Evolutionary conservation across 1,139 yeast species (phyloP).

Genomic region (Candida anutae): DNA sequence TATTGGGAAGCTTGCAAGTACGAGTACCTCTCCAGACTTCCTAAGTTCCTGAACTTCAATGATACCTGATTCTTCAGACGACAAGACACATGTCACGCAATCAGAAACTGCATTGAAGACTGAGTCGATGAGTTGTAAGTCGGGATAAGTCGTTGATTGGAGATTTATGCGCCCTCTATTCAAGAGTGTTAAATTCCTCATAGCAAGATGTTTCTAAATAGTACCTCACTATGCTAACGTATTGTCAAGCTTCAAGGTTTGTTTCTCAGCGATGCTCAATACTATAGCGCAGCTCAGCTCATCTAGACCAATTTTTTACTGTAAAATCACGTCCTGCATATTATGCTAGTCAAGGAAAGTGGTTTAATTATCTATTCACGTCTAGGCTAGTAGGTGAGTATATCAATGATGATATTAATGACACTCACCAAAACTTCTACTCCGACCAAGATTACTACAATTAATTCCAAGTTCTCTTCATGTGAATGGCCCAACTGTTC

Average conservation of each 20-base stretch:
- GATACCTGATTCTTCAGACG: conserved; percentile 50
- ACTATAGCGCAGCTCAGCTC: too few relatives aligned
- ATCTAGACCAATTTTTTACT: too few relatives aligned
- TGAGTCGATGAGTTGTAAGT: conserved; percentile 47
- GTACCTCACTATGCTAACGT: too few relatives aligned
- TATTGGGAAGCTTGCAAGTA: conserved; percentile 51
- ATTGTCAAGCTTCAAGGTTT: too few relatives aligned
- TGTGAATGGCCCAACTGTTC: conserved; percentile 93
- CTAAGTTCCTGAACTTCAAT: conserved; percentile 46
- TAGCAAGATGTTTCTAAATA: too few relatives aligned
- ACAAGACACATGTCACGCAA: conserved; percentile 60
- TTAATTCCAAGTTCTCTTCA: conserved; percentile 84
- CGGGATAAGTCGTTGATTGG: conserved; percentile 50
- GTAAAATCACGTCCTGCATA: too few relatives aligned
- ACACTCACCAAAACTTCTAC: conserved; percentile 87
- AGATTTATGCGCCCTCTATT: conserved; percentile 50
- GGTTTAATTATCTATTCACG: neutral
- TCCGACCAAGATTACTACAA: conserved; percentile 87
- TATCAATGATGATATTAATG: conserved; percentile 49
- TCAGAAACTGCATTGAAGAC: conserved; percentile 74
- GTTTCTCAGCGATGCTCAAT: too few relatives aligned
- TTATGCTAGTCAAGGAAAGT: too few relatives aligned
- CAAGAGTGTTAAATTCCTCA: conserved; percentile 54
- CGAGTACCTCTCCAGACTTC: conserved; percentile 47
- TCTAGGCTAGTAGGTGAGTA: conserved; percentile 20